A percentile compares a stretch with the other conserved stretches of the same genome.
Evolutionary conservation across 2,329 filamentous ascomycete genomes (phyloP).

Genomic region (Ascochyta clinopodiicola): DNA sequence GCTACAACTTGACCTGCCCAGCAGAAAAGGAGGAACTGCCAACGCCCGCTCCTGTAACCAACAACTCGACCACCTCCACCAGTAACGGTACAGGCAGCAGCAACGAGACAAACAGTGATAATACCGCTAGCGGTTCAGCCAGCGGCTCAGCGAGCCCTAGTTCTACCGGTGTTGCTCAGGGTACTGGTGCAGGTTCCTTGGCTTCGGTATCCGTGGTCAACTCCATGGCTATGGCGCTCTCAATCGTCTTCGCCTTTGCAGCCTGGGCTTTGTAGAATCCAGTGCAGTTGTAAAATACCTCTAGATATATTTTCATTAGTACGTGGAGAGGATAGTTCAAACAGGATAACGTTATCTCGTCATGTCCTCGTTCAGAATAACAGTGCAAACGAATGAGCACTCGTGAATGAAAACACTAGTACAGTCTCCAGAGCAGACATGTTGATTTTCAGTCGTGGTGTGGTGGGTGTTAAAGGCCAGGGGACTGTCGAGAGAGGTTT

Average conservation of each 20-base stretch:
- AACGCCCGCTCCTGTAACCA: conserved; percentile 19
- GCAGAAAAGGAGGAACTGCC: conserved; percentile 24
- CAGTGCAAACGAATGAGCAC: no score
- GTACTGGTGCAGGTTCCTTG: conserved; percentile 18
- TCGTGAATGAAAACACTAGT: background rate
- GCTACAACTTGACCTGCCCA: conserved; percentile 62
- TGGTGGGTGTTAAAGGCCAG: background rate
- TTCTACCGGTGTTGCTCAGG: conserved; percentile 1
- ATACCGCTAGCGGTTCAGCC: background rate
- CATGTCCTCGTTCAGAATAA: no score
- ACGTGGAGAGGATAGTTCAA: background rate
- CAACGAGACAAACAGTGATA: conserved; percentile 9
- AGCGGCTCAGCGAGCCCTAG: conserved; percentile 5
- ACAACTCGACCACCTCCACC: conserved; percentile 24
- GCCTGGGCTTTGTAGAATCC: conserved; percentile 31
- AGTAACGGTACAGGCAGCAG: conserved; percentile 20
- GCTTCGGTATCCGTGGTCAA: conserved; percentile 28
- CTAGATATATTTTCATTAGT: conserved; percentile 6
- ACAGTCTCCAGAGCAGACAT: no score
- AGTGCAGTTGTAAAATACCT: background rate
- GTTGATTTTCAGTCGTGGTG: background rate
- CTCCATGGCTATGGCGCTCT: conserved; percentile 34
- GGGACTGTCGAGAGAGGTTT: background rate
- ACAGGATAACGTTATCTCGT: background rate
- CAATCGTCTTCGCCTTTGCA: conserved; percentile 34